A percentile compares a stretch with the other conserved stretches of the same genome.
Conservation (phyloP, 192 early-diverging fungal species). For the Physocladia obscura region DNA sequence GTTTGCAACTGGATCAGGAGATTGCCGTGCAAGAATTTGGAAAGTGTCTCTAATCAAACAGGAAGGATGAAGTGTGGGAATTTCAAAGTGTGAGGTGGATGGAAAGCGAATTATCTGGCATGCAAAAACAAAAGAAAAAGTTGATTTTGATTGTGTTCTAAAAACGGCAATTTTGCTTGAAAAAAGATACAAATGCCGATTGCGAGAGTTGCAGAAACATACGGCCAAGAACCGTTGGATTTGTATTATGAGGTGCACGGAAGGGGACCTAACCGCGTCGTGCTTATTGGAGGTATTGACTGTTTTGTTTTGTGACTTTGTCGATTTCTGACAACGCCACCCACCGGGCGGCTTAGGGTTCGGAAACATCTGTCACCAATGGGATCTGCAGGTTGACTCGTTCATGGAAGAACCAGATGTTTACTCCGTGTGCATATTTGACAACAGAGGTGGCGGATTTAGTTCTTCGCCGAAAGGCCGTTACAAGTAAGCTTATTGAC, state of each 20-base stretch:
- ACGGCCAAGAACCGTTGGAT: slow-evolving; percentile 29
- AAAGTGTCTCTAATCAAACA: slow-evolving; percentile 10
- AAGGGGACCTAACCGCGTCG: slow-evolving; percentile 14
- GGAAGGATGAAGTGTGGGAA: not conserved
- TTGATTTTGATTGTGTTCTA: not conserved
- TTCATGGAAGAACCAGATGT: slow-evolving; percentile 21
- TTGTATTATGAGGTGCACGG: slow-evolving; percentile 37
- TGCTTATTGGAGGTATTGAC: slow-evolving; percentile 28
- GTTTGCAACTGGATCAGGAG: slow-evolving; percentile 96
- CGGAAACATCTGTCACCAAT: slow-evolving; percentile 37
- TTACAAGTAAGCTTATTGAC: slow-evolving; percentile 19
- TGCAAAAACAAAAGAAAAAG: not conserved
- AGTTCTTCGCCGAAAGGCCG: slow-evolving; percentile 29
- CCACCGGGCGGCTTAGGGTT: slow-evolving; percentile 13
- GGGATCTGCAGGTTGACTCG: slow-evolving; percentile 31
- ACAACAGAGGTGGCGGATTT: slow-evolving; percentile 42
- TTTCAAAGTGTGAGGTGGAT: not conserved
- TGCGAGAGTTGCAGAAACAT: slow-evolving; percentile 5
- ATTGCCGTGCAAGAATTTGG: slow-evolving; percentile 91
- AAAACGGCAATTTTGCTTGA: not conserved
- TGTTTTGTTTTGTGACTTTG: not conserved
- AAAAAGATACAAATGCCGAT: slow-evolving; percentile 20
- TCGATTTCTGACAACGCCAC: not conserved
- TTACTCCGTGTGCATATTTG: slow-evolving; percentile 37
- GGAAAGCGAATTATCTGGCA: not conserved